Evolutionary conservation across 768 basidiomycete species (phyloP).

Genomic region (Termitomyces sp.): DNA sequence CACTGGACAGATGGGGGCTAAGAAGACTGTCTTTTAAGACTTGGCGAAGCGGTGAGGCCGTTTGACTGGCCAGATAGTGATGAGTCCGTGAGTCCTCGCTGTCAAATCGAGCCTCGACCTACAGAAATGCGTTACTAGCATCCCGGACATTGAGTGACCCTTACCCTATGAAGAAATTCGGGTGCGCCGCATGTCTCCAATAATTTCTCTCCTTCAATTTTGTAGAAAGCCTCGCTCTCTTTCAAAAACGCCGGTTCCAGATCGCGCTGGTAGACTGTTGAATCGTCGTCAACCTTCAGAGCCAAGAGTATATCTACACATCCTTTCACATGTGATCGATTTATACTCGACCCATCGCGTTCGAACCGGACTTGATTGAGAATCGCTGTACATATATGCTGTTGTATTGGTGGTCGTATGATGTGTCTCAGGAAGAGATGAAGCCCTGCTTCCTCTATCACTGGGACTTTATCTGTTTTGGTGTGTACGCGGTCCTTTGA

Average conservation of each 20-base stretch:
- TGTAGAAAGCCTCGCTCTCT: constrained; percentile 78
- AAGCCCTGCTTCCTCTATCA: constrained; percentile 77
- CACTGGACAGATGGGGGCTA: constrained; percentile 63
- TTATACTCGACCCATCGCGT: constrained; percentile 86
- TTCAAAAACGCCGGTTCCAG: constrained; percentile 78
- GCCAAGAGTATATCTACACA: constrained; percentile 81
- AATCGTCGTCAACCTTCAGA: constrained; percentile 46
- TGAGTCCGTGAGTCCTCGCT: constrained; percentile 81
- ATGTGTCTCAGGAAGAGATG: constrained; percentile 80
- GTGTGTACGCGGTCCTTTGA: constrained; percentile 88
- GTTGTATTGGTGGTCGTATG: constrained; percentile 74
- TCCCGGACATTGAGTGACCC: constrained; percentile 18
- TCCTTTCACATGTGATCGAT: constrained; percentile 85
- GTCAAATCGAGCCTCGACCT: constrained; percentile 78
- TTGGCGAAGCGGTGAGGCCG: constrained; percentile 57
- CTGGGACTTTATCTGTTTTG: constrained; percentile 63
- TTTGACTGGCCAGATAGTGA: constrained; percentile 79
- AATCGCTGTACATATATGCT: constrained; percentile 76
- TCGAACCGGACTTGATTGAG: constrained; percentile 86
- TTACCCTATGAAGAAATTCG: constrained; percentile 74
- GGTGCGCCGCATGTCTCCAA: constrained; percentile 73
- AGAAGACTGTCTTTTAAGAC: constrained; percentile 79
- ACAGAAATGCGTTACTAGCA: constrained; percentile 11
- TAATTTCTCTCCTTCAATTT: constrained; percentile 62
- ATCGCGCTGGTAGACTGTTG: constrained; percentile 74